Conservation (phyloP, 768 basidiomycete genomes). For the Agaricus bisporus region DNA sequence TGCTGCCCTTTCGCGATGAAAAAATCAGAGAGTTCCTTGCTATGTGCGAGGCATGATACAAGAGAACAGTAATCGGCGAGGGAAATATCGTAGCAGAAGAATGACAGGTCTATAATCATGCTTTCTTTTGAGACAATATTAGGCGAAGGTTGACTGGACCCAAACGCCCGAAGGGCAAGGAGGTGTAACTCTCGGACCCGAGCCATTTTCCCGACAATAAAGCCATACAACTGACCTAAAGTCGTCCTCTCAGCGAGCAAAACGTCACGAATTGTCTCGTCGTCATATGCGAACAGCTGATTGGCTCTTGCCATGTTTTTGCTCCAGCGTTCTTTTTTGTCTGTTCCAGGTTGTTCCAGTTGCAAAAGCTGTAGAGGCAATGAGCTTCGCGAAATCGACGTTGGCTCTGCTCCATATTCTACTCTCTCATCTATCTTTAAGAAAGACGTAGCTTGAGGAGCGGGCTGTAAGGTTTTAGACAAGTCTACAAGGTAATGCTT, state of each 20-base stretch:
- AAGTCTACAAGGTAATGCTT: conserved; percentile 53
- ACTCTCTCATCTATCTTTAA: conserved; percentile 49
- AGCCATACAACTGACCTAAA: conserved; percentile 71
- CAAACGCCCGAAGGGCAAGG: conserved; percentile 42
- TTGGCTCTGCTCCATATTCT: conserved; percentile 45
- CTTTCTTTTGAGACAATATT: conserved; percentile 46
- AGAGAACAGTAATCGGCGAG: conserved; percentile 60
- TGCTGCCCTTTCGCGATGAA: conserved; percentile 43
- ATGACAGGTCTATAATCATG: conserved; percentile 52
- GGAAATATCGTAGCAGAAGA: conserved; percentile 60
- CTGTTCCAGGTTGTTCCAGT: conserved; percentile 35
- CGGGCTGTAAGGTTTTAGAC: conserved; percentile 30
- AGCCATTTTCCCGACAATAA: conserved; percentile 57
- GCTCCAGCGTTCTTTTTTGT: conserved; percentile 37
- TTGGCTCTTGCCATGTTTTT: conserved; percentile 38
- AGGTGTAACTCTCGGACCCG: conserved; percentile 64
- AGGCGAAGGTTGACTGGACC: conserved; percentile 27
- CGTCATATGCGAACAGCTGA: conserved; percentile 50
- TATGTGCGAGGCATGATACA: conserved; percentile 49
- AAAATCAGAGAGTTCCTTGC: conserved; percentile 49
- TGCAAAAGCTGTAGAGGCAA: conserved; percentile 42
- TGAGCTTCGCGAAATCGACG: conserved; percentile 22
- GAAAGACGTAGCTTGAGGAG: conserved; percentile 28
- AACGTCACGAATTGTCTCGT: conserved; percentile 48
- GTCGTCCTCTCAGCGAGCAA: conserved; percentile 68